Evolutionary conservation across 2,329 filamentous ascomycete species (phyloP).

Genomic region (Pseudogymnoascus sp.): DNA sequence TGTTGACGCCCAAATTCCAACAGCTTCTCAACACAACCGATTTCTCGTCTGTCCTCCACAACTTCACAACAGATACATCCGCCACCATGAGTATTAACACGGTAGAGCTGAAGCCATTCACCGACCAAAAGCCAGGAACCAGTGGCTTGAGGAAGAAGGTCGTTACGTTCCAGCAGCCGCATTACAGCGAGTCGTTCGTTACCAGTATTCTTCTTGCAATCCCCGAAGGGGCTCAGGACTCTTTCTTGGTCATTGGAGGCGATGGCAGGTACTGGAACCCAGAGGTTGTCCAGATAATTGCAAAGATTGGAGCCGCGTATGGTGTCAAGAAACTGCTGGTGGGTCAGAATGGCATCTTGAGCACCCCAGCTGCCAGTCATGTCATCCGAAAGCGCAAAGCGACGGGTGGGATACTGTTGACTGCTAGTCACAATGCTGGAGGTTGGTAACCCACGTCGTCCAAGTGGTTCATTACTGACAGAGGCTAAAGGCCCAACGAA

Average conservation of each 20-base stretch:
- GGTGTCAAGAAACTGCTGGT: conserved; percentile 98
- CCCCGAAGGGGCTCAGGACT: conserved; percentile 77
- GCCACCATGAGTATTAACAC: conserved; percentile 64
- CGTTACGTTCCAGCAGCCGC: conserved; percentile 85
- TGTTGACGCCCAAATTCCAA: conserved; percentile 5
- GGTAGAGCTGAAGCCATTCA: conserved; percentile 74
- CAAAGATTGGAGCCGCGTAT: conserved; percentile 93
- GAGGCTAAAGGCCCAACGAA: conserved; percentile 63
- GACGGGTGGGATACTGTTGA: conserved; percentile 92
- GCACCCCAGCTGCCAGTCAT: conserved; percentile 91
- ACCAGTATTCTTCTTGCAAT: conserved; percentile 92
- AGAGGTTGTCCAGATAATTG: conserved; percentile 91
- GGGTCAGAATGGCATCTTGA: conserved; percentile 92
- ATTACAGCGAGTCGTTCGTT: conserved; percentile 96
- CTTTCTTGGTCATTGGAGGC: conserved; percentile 87
- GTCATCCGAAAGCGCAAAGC: conserved; percentile 90
- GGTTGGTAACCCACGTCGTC: conserved; percentile 42
- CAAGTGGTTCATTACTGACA: conserved; percentile 12
- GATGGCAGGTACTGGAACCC: conserved; percentile 97
- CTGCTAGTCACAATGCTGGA: conserved; percentile 95
- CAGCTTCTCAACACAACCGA: conserved; percentile 5
- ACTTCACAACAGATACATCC: conserved; percentile 13
- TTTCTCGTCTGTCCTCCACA: conserved; percentile 9
- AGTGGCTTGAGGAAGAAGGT: conserved; percentile 99
- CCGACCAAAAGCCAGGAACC: conserved; percentile 97